Evolutionary conservation across 2,329 filamentous ascomycete genomes (phyloP).

Genomic region (Fusarium cicatricum): DNA sequence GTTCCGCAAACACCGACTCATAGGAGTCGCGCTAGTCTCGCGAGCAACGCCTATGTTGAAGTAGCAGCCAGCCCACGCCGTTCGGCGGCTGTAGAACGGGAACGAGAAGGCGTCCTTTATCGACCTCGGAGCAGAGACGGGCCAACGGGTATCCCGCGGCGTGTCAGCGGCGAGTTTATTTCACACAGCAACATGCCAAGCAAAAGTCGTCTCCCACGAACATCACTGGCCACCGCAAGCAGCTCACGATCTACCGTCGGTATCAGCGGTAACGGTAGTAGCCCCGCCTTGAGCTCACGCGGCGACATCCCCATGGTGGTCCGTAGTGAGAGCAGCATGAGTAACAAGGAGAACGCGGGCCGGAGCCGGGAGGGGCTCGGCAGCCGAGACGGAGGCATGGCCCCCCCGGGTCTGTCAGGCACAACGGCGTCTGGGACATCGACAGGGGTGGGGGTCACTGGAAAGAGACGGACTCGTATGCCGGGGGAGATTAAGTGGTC

Average conservation of each 20-base stretch:
- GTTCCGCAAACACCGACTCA: conserved; percentile 63
- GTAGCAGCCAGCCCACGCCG: conserved; percentile 59
- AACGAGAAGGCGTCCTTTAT: conserved; percentile 53
- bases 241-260: conserved; percentile 30
- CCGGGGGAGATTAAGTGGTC: conserved; percentile 41
- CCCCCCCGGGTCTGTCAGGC: conserved; percentile 26
- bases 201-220: conserved; percentile 53
- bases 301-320: conserved; percentile 45
- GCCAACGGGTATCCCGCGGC: conserved; percentile 52
- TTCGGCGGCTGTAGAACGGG: conserved; percentile 52
- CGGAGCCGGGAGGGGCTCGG: conserved; percentile 39
- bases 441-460: conserved; percentile 11
- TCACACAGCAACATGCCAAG: conserved; percentile 36
- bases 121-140: conserved; percentile 54
- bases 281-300: conserved; percentile 24
- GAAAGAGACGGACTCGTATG: conserved; percentile 41
- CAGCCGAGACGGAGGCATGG: conserved; percentile 33
- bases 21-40: conserved; percentile 48
- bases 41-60: conserved; percentile 58
- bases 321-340: conserved; percentile 51
- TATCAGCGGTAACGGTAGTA: conserved; percentile 28
- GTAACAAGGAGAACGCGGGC: conserved; percentile 51
- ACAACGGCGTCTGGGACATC: conserved; percentile 10
- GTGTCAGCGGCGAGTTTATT: conserved; percentile 53
- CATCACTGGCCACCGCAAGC: conserved; percentile 44